Percentiles rank a stretch among this genome's conserved stretches.
phyloP scores from a whole-genome alignment of 495 filamentous ascomycete species.

The Chaetomium tenue region DNA sequence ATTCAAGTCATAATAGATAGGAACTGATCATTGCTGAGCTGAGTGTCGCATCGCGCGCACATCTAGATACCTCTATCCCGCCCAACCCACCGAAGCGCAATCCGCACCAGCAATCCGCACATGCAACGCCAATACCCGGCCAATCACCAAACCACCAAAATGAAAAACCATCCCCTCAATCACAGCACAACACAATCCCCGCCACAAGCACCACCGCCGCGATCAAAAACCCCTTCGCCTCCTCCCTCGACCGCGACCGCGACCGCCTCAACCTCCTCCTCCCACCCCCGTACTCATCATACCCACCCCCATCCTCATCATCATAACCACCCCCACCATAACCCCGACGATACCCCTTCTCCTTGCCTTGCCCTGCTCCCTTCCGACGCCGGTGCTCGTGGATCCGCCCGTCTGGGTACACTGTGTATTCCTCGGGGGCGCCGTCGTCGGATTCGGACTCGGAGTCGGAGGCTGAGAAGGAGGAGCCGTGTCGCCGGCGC shows the following conservation, averaged over 20 bases:
- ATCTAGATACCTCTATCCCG: not conserved
- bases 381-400: not conserved
- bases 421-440: slow-evolving; percentile 14
- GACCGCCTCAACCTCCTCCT: not conserved
- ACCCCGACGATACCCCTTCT: not conserved
- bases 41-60: not conserved
- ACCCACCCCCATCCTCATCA: not conserved
- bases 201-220: slow-evolving; percentile 8
- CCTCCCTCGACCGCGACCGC: slow-evolving; percentile 5
- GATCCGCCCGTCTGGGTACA: slow-evolving; percentile 14
- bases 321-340: not conserved
- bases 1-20: too few species aligned
- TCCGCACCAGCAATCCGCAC: not conserved
- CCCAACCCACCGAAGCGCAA: not conserved
- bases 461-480: not conserved
- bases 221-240: slow-evolving; percentile 13
- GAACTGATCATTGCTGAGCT: not conserved
- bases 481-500: not conserved
- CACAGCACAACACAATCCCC: slow-evolving; percentile 13
- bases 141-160: not conserved
- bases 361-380: not conserved
- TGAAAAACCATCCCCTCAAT: not conserved
- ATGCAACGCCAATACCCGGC: not conserved
- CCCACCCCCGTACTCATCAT: not conserved
- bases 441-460: not conserved